Base-by-base conservation (phyloP, 352 stramenopile genomes). In the Phytophthora capsici region DNA sequence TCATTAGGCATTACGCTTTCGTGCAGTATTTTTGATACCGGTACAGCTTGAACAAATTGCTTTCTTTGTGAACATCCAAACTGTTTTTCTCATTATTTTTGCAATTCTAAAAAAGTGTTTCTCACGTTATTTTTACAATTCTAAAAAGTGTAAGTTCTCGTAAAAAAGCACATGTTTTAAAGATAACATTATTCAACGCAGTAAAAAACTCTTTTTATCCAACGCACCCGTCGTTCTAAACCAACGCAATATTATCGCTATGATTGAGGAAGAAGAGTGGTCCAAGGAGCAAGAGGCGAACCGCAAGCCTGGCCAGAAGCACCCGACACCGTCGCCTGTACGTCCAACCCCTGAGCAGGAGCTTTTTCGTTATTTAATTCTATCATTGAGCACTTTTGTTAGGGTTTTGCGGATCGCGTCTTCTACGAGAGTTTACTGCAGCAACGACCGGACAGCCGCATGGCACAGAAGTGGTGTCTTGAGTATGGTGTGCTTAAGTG, bases 361-460 rank as follows among this genome's bases (percentile, higher is more conserved):
- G 12, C 8, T 6, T 45, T 14, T 7, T 41, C 40, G 16, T 20
- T 41, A 41, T 16, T 41, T 41, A 41, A 4, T 12, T 41, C 17
- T 4, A 41, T 19, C 34, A 6, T 20, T 20, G 19, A n/a, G n/a
- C n/a, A n/a, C n/a, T 41, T 13, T 34, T 45, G 14, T 8, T 14
- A 95, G 80, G 89, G 88, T 51, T 94, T 90, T 67, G 88, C 88
- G 30, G 89, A 97, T 48, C 86, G 89, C 54, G 89, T 97, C 13
- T 97, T 97, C 70, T 97, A 97, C 65, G 89, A 97, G 76, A 96
- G 88, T 62, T 58, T 97, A 59, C 67, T 95, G 56, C 82, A 92
- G 50, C 89, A 97, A 73, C 83, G 86, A 13, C 88, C 89, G 0
- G 66, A 91, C 43, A 95, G 87, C 53, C 83, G 73, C 69, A 97